A percentile compares a stretch with the other conserved stretches of the same genome.
phyloP scores from a whole-genome alignment of 2,329 filamentous ascomycete genomes.

The Fonsecaea pedrosoi region DNA sequence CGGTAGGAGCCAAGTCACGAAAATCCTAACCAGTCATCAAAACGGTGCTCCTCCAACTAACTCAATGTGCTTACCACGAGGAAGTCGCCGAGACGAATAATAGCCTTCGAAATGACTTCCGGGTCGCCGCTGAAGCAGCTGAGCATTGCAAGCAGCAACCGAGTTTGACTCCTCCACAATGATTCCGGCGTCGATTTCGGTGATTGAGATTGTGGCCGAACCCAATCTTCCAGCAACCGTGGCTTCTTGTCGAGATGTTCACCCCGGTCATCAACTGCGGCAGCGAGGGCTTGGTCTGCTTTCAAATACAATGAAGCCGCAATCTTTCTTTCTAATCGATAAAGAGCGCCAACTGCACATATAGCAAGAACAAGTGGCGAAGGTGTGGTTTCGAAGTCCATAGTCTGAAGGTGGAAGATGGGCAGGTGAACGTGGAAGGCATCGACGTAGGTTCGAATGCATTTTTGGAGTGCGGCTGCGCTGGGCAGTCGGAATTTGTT shows the following conservation, averaged over 20 bases:
- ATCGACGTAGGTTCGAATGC: constrained; percentile 43
- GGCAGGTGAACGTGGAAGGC: constrained; percentile 47
- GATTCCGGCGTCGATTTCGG: constrained; percentile 23
- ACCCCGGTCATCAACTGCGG: constrained; percentile 3
- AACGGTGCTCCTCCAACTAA: background rate
- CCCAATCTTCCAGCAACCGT: constrained; percentile 32
- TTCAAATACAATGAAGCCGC: constrained; percentile 38
- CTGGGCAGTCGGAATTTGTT: constrained; percentile 25
- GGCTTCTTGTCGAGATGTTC: constrained; percentile 24
- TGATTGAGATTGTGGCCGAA: constrained; percentile 9
- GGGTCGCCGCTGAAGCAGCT: constrained; percentile 43
- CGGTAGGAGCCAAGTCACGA: constrained; percentile 25
- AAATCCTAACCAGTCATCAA: constrained; percentile 23
- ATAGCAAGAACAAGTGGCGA: constrained; percentile 46
- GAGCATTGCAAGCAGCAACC: constrained; percentile 42
- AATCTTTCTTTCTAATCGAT: constrained; percentile 44
- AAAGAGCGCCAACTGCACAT: constrained; percentile 47
- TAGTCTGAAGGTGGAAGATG: constrained; percentile 45
- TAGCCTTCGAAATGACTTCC: constrained; percentile 38
- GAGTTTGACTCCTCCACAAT: constrained; percentile 45
- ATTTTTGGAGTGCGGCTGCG: constrained; percentile 40
- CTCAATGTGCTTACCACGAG: constrained; percentile 21
- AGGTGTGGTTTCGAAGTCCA: constrained; percentile 41
- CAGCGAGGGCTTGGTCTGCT: constrained; percentile 28
- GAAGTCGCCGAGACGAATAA: constrained; percentile 36